Conservation (phyloP, 2,329 filamentous ascomycete species). For the Zopfia rhizophila region DNA sequence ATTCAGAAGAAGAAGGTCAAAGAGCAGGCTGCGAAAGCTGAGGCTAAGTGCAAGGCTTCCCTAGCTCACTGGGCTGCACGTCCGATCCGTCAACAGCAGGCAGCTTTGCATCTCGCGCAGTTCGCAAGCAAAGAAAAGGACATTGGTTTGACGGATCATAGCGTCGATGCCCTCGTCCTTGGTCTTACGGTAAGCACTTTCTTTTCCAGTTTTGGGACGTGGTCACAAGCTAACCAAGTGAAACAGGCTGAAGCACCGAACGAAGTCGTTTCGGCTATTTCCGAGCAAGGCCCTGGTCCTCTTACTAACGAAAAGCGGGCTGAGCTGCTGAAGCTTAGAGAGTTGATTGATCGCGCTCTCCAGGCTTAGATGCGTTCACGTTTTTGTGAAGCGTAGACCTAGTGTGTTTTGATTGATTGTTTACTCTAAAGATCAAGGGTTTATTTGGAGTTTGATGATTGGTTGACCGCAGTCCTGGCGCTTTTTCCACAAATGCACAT, state of each 20-base stretch:
- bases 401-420: too few relatives aligned
- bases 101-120: slow-evolving; percentile 71
- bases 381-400: too few relatives aligned
- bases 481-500: too few relatives aligned
- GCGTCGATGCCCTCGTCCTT: slow-evolving; percentile 64
- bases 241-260: slow-evolving; percentile 53
- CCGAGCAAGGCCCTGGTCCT: slow-evolving; percentile 37
- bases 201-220: too few relatives aligned
- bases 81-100: slow-evolving; percentile 70
- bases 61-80: slow-evolving; percentile 42
- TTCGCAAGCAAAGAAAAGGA: slow-evolving; percentile 64
- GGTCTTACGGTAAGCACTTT: slow-evolving; percentile 67
- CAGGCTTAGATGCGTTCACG: slow-evolving; percentile 25
- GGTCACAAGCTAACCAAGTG: too few relatives aligned
- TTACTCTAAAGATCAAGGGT: too few relatives aligned
- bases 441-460: too few relatives aligned
- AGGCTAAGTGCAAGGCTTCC: slow-evolving; percentile 34
- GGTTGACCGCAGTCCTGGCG: too few relatives aligned
- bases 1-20: slow-evolving; percentile 30
- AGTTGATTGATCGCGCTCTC: slow-evolving; percentile 45
- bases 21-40: slow-evolving; percentile 24
- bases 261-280: slow-evolving; percentile 44
- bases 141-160: slow-evolving; percentile 59
- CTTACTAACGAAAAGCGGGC: slow-evolving; percentile 38
- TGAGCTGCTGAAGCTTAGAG: slow-evolving; percentile 42